Conservation (phyloP, 306 rosid species). For the Elaeagnus macrophylla region DNA sequence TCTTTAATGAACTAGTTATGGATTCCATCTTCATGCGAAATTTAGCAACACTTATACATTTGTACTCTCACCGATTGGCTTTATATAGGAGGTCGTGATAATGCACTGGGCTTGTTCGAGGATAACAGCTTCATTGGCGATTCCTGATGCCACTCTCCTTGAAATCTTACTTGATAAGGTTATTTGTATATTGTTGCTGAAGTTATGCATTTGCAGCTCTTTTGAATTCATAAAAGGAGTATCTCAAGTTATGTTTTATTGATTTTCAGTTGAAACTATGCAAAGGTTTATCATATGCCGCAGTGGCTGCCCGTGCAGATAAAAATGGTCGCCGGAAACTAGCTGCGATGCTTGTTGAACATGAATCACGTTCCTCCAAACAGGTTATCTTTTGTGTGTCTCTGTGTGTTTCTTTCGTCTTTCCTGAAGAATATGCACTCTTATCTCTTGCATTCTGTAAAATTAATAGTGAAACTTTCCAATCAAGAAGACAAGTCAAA, state of each 20-base stretch:
- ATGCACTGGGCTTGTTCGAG: constrained; percentile 99
- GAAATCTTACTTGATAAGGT: constrained; percentile 94
- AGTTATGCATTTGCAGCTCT: constrained; percentile 13
- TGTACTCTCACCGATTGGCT: constrained; percentile 14
- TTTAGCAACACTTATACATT: not conserved
- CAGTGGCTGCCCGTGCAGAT: constrained; percentile 98
- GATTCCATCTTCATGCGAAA: constrained; percentile 13
- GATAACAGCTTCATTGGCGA: constrained; percentile 74
- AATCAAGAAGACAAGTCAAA: too few relatives aligned
- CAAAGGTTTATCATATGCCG: constrained; percentile 97
- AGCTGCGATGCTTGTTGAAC: constrained; percentile 96
- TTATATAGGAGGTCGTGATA: constrained; percentile 84
- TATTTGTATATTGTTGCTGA: constrained; percentile 13
- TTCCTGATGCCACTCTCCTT: constrained; percentile 74
- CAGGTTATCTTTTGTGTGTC: constrained; percentile 42
- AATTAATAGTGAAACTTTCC: too few relatives aligned
- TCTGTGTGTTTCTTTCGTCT: constrained; percentile 3
- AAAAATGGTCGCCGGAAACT: constrained; percentile 85
- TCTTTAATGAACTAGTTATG: not conserved
- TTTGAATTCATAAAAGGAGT: constrained; percentile 9
- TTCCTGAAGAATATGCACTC: not conserved
- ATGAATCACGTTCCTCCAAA: constrained; percentile 90
- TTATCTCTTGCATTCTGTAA: not conserved
- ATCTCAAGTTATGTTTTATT: constrained; percentile 10
- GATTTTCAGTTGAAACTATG: constrained; percentile 69